Conservation (phyloP, 139 green algal genomes). For the Mesostigma viride region DNA sequence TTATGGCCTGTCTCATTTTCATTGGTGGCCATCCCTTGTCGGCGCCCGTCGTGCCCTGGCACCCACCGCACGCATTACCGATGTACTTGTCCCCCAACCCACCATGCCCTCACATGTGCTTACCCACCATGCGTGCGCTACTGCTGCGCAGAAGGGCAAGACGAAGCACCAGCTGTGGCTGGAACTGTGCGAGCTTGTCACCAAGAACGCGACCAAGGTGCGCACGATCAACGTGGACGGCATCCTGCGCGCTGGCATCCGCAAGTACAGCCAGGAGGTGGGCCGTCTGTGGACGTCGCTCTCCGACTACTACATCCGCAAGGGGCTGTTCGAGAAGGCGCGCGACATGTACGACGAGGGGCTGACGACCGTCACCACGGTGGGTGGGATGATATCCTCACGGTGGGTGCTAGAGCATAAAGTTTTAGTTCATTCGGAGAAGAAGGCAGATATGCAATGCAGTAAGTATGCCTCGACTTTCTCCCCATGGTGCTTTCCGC, state of each 20-base stretch:
- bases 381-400: too few species aligned
- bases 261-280: constrained; percentile 83
- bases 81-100: too few species aligned
- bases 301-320: constrained; percentile 95
- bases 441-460: too few species aligned
- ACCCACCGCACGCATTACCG: too few species aligned
- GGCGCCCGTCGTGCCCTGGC: too few species aligned
- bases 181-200: constrained; percentile 94
- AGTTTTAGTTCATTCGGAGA: constrained; percentile 1
- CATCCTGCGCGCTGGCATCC: constrained; percentile 65
- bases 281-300: constrained; percentile 87
- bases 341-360: constrained; percentile 95
- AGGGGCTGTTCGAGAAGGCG: constrained; percentile 85
- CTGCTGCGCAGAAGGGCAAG: constrained; percentile 66
- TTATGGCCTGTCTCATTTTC: too few species aligned
- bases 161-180: constrained; percentile 93
- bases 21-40: too few species aligned
- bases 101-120: not conserved
- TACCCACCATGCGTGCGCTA: not conserved
- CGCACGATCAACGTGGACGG: constrained; percentile 53
- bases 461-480: too few species aligned
- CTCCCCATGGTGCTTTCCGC: too few species aligned
- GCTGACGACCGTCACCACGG: constrained; percentile 66
- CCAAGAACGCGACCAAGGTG: constrained; percentile 66
- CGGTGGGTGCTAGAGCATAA: too few species aligned